Evolutionary conservation across 106 monocot genomes (phyloP), one percentile per base, ranked within the genome.

Genomic region (Xerophyta viscosa): DNA sequence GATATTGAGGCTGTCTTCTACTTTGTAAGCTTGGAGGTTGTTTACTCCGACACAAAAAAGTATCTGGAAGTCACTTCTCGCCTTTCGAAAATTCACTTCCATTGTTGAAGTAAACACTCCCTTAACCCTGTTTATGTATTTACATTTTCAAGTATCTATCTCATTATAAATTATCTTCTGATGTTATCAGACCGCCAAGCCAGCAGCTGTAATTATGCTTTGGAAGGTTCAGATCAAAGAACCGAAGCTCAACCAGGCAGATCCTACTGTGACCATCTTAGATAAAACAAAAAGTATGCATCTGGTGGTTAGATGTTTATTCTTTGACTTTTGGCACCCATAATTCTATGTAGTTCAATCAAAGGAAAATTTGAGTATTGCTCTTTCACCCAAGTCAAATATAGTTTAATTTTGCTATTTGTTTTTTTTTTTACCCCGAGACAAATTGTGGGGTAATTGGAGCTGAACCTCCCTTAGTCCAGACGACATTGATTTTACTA

Each of bases 151-250:
- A 8, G 20, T 8, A 1, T 43, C 20, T 9, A 9, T 43, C 27
- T 24, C n/a, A n/a, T n/a, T n/a, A n/a, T n/a, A n/a, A 15, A 39
- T 12, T 39, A 39, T 10, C 6, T 39, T 21, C n/a, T 54, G n/a
- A 36, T 45, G 26, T 22, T 29, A 49, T 10, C 66, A 96, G 96
- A 72, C 61, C 64, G 50, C 82, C 17, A 57, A 67, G 41, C 96
- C 88, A 51, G 58, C 56, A 21, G 50, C 27, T 48, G 54, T 72
- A 30, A 48, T 96, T 62, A 22, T 57, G 30, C 84, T 96, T 31
- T 89, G 73, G 78, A 96, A 89, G 66, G 71, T 28, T 41, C 70
- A 73, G 6, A 65, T 96, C 43, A 84, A 85, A 45, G 75, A 77
- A 29, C 75, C 78, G 24, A 77, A 76, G 23, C 62, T 82, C 48